Evolutionary conservation across 345 rosid genomes (phyloP).

Genomic region (Sisymbrium irio): DNA sequence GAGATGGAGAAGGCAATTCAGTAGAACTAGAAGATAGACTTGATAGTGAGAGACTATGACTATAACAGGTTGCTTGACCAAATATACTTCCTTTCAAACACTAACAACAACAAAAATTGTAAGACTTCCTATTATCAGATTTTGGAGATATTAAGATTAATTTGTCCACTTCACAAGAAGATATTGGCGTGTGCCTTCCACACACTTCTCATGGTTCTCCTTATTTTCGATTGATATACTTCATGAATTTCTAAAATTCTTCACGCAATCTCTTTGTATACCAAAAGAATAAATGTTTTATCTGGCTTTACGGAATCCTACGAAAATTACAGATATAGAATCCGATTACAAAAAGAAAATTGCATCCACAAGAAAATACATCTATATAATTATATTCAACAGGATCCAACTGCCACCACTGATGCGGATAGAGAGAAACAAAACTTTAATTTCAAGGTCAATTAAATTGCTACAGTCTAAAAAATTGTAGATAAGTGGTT

Average conservation of each 20-base stretch:
- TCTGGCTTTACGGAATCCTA: background rate
- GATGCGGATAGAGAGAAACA: background rate
- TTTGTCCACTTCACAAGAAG: slow-evolving; percentile 8
- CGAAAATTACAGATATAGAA: background rate
- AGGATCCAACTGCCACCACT: background rate
- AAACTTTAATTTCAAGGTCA: background rate
- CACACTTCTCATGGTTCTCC: slow-evolving; percentile 33
- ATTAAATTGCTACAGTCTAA: background rate
- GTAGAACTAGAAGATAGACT: slow-evolving; percentile 4
- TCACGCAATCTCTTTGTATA: slow-evolving; percentile 18
- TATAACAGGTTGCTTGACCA: slow-evolving; percentile 25
- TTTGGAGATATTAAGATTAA: background rate
- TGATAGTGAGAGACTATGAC: slow-evolving; percentile 10
- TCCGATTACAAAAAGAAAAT: background rate
- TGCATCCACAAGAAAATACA: background rate
- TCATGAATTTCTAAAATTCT: slow-evolving; percentile 3
- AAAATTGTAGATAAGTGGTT: background rate
- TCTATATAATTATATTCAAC: background rate
- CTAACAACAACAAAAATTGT: background rate
- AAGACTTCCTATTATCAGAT: background rate
- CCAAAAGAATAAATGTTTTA: background rate
- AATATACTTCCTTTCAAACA: slow-evolving; percentile 5
- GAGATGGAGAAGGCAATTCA: background rate
- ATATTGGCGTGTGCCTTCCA: slow-evolving; percentile 36
- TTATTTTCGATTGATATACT: background rate